Evolutionary conservation across 2,329 filamentous ascomycete genomes (phyloP), one percentile per base, ranked within the genome.

Genomic region (Botryotinia calthae): DNA sequence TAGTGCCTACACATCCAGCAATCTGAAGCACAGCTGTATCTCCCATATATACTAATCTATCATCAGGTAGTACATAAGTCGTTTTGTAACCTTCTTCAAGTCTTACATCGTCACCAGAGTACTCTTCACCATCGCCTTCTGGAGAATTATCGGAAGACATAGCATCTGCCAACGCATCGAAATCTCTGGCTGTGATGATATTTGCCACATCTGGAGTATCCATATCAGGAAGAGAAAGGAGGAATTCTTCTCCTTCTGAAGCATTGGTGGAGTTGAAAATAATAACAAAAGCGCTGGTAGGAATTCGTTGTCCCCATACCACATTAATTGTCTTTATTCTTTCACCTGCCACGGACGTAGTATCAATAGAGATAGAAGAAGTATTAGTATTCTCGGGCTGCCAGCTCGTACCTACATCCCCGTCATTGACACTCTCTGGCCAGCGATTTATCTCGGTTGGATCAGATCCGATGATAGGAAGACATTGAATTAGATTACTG

Each of bases 381-480:
- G 7, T 8, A 1, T 18, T 25, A 6, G 58, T 51, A 28, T 14
- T 40, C 5, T 40, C 59, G 0, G 90, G 88, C 76, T 91, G 89
- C 90, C 90, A 92, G 76, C 87, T 87, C 0, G 90, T 92, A 46
- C 86, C 87, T 6, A 86, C 82, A 9, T 88, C 88, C 66, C 90
- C 90, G 77, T 92, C 90, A 68, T 90, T 85, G 4, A 88, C 89
- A 0, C 86, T 84, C 71, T 90, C 84, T 0, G 89, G 88, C 80
- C 91, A 90, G 79, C 91, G 89, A n/a, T 89, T 90, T 0, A 87
- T 85, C 48, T 84, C 81, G 76, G 84, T 86, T 1, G 79, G 77
- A 42, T 83, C 78, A 0, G 83, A 79, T 1, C 86, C 86, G 58
- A 78, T 78, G 1, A 86, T 84, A 3, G 85, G 82, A 28, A 82